Conservation (phyloP, 2,329 filamentous ascomycete genomes). For the Penicillium griseofulvum region DNA sequence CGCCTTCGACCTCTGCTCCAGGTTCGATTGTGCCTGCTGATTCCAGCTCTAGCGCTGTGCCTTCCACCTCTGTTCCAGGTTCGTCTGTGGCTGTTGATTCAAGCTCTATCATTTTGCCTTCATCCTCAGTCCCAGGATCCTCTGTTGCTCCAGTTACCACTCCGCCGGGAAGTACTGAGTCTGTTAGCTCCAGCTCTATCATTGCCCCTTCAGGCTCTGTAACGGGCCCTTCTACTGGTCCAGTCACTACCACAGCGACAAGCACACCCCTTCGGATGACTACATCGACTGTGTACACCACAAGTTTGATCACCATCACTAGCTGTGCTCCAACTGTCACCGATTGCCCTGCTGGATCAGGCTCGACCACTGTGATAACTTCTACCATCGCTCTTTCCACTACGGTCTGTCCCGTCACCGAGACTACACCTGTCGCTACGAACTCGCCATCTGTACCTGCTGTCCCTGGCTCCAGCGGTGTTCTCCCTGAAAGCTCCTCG, state of each 20-base stretch:
- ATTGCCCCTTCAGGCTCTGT: slow-evolving; percentile 13
- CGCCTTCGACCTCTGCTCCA: too few relatives aligned
- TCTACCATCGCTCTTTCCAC: slow-evolving; percentile 58
- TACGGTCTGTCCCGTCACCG: slow-evolving; percentile 55
- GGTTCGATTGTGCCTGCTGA: slow-evolving; percentile 22
- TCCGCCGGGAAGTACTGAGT: slow-evolving; percentile 8
- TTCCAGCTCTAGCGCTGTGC: slow-evolving; percentile 18
- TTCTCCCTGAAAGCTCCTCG: not conserved
- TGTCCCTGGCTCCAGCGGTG: not conserved
- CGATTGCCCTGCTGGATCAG: slow-evolving; percentile 50
- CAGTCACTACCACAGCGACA: slow-evolving; percentile 10
- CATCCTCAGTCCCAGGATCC: slow-evolving; percentile 1
- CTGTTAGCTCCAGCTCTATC: slow-evolving; percentile 21
- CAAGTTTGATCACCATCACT: slow-evolving; percentile 39
- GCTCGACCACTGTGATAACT: slow-evolving; percentile 51
- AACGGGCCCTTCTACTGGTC: not conserved
- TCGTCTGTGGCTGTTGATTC: slow-evolving; percentile 14
- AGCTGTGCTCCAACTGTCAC: slow-evolving; percentile 40
- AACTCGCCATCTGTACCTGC: not conserved
- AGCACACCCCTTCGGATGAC: slow-evolving; percentile 28
- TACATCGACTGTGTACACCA: slow-evolving; percentile 40
- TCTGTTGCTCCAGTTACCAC: not conserved
- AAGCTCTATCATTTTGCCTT: slow-evolving; percentile 18
- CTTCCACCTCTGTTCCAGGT: slow-evolving; percentile 2
- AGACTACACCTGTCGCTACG: slow-evolving; percentile 20